phyloP scores from a whole-genome alignment of 2,329 filamentous ascomycete species.

The Pezicula carpinea region DNA sequence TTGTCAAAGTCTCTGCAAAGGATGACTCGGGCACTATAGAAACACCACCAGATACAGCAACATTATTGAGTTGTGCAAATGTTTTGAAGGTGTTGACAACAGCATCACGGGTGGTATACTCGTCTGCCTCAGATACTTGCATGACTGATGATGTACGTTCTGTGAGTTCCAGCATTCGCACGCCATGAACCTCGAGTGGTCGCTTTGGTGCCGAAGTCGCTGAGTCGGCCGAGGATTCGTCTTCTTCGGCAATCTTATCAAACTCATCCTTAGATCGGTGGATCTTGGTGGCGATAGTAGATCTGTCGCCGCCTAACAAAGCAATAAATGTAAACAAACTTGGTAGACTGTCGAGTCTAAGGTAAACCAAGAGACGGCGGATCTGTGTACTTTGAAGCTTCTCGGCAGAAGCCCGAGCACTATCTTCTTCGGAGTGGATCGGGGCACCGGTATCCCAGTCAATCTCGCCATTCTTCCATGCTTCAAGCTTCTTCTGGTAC shows the following conservation, averaged over 20 bases:
- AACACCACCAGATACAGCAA: conserved; percentile 77
- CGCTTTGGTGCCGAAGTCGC: conserved; percentile 13
- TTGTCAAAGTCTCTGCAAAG: conserved; percentile 73
- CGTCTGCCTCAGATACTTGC: conserved; percentile 80
- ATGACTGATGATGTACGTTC: conserved; percentile 94
- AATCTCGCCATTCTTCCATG: conserved; percentile 80
- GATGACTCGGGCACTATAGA: conserved; percentile 72
- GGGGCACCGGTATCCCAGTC: conserved; percentile 69
- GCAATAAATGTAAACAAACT: conserved; percentile 79
- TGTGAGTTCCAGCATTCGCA: conserved; percentile 82
- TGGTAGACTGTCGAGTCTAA: conserved; percentile 80
- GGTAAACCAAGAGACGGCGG: conserved; percentile 69
- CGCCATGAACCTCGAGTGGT: conserved; percentile 51
- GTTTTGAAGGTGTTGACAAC: conserved; percentile 89
- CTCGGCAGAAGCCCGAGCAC: conserved; percentile 32
- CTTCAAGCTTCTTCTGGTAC: conserved; percentile 69
- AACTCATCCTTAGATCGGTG: conserved; percentile 30
- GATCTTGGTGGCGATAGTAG: conserved; percentile 23
- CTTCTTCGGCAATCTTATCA: conserved; percentile 21
- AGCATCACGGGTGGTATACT: conserved; percentile 69
- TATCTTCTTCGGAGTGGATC: conserved; percentile 33
- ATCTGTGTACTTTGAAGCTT: conserved; percentile 49
- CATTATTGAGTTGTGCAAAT: conserved; percentile 78
- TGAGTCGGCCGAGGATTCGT: conserved; percentile 19
- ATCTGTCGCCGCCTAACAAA: conserved; percentile 59